Conservation (phyloP, 2,329 filamentous ascomycete species). For the Fusarium metavorans region DNA sequence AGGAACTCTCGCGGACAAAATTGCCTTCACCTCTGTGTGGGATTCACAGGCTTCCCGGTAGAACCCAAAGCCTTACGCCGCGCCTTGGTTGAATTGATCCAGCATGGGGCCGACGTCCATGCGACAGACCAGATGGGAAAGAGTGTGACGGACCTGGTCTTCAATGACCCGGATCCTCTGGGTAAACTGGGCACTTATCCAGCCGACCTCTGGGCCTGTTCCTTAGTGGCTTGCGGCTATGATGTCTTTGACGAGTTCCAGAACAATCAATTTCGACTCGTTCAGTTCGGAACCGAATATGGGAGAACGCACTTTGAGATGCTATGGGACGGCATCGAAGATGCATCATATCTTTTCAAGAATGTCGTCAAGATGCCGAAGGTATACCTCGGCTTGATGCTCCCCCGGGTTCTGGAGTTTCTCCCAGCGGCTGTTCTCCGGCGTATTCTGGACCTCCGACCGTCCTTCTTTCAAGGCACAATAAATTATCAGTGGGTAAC, state of each 20-base stretch:
- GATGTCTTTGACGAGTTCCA: neutral
- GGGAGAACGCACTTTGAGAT: neutral
- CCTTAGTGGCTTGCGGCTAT: neutral
- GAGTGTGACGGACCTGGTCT: neutral
- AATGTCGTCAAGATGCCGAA: too few species aligned
- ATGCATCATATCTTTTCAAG: too few species aligned
- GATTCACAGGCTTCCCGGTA: too few species aligned
- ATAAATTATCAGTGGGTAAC: too few species aligned
- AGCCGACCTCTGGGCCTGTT: neutral
- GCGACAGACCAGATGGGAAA: neutral
- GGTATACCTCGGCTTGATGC: too few species aligned
- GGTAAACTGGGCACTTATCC: neutral
- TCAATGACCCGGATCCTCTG: neutral
- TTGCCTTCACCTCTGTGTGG: too few species aligned
- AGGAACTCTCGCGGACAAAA: too few species aligned
- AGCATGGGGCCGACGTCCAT: neutral
- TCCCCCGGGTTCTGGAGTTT: too few species aligned
- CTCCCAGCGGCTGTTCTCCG: too few species aligned
- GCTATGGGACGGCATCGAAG: neutral
- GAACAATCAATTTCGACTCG: neutral
- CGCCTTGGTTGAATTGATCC: neutral
- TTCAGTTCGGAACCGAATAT: neutral
- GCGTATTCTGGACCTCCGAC: too few species aligned
- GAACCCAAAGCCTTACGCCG: too few species aligned
- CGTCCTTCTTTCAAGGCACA: too few species aligned